These are phyloP conservation scores for Gracilaria domingensis DNA, from an alignment of 23 red algal genomes.

Conservation along the genomic window DNA sequence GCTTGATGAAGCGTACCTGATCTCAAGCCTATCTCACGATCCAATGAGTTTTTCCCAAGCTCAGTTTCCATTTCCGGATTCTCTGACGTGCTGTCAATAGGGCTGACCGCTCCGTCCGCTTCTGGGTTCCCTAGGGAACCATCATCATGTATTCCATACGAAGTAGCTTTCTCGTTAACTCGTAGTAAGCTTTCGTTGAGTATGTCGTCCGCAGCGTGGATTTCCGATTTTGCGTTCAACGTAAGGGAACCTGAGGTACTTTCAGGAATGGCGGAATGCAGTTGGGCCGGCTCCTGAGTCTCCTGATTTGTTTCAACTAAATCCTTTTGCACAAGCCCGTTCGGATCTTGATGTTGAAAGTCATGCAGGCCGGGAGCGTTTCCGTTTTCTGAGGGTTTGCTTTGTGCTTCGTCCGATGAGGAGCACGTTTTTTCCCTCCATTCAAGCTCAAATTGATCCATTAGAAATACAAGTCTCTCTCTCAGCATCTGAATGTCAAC, in stretches of 20 bases:
- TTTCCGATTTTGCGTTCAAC: background rate
- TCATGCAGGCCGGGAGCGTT: background rate
- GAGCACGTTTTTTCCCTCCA: slow-evolving; percentile 2
- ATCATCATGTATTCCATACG: background rate
- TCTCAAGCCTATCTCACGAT: background rate
- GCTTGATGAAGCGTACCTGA: background rate
- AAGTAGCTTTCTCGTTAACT: background rate
- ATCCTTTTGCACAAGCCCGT: background rate
- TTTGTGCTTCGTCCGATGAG: background rate
- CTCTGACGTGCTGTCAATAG: background rate
- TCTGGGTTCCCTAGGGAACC: background rate
- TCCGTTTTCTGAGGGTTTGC: background rate
- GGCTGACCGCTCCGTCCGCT: background rate
- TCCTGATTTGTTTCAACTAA: background rate
- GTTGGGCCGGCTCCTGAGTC: background rate
- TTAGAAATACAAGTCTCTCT: slow-evolving; percentile 27
- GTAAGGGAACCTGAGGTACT: background rate
- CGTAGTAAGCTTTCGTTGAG: background rate
- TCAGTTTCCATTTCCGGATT: background rate
- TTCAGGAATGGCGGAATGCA: background rate
- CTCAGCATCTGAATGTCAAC: slow-evolving; percentile 56
- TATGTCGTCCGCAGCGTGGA: background rate
- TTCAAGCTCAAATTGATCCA: slow-evolving; percentile 56
- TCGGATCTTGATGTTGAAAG: background rate
- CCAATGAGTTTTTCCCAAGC: background rate